Evolutionary conservation across 2,329 filamentous ascomycete genomes (phyloP).

Genomic region (Didymosphaeria variabile): DNA sequence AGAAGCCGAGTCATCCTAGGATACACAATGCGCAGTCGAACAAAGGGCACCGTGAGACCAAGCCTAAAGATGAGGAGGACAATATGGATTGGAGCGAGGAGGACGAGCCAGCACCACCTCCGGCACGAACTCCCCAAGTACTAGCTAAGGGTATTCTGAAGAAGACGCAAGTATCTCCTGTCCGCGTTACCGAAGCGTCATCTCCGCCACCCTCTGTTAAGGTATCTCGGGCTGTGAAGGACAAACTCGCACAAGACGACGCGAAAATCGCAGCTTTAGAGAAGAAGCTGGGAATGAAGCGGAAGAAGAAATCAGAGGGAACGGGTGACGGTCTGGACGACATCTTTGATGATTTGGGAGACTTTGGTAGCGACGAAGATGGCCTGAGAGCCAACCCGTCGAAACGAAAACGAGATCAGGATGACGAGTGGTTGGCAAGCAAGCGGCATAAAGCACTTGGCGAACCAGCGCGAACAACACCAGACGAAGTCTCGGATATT

Average conservation of each 20-base stretch:
- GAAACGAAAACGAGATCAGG: constrained; percentile 68
- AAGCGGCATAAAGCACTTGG: constrained; percentile 64
- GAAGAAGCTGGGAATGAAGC: constrained; percentile 83
- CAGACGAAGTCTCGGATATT: constrained; percentile 34
- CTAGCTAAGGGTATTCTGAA: constrained; percentile 49
- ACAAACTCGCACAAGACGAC: constrained; percentile 78
- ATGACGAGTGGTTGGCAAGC: constrained; percentile 66
- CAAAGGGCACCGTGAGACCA: neutral
- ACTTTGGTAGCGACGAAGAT: constrained; percentile 55
- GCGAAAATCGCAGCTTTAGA: constrained; percentile 88
- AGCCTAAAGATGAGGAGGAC: neutral
- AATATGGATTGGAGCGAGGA: constrained; percentile 28
- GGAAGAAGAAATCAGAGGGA: constrained; percentile 73
- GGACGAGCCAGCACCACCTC: constrained; percentile 37
- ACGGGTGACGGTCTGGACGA: constrained; percentile 86
- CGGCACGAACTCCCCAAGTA: constrained; percentile 27
- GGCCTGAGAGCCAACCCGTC: constrained; percentile 54
- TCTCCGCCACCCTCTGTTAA: constrained; percentile 32
- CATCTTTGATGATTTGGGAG: constrained; percentile 72
- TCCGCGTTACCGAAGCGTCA: constrained; percentile 10
- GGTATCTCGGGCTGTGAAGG: constrained; percentile 59
- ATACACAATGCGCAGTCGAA: constrained; percentile 17
- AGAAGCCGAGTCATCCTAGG: constrained; percentile 21
- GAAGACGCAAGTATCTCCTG: constrained; percentile 7
- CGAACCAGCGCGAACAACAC: constrained; percentile 27